Percentiles rank a stretch among this genome's conserved stretches.
Conservation (phyloP, 768 basidiomycete species). For the Collybia nuda region DNA sequence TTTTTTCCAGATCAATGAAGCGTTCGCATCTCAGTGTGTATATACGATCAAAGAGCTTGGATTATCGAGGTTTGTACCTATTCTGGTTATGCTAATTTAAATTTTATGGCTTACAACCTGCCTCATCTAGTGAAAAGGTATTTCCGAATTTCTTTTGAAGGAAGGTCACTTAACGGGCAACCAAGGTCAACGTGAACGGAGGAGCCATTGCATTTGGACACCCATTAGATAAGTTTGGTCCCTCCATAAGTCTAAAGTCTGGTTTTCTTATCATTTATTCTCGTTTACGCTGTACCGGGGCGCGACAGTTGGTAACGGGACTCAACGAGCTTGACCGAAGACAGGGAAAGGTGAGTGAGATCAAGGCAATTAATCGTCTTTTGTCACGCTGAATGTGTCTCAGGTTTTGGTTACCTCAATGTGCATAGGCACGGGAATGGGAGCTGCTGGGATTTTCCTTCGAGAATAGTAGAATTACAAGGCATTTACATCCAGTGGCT, state of each 20-base stretch:
- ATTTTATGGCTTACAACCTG: not conserved
- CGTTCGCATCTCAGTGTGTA: slow-evolving; percentile 82
- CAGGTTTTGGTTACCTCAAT: slow-evolving; percentile 85
- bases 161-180: not conserved
- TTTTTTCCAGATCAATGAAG: slow-evolving; percentile 76
- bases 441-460: slow-evolving; percentile 78
- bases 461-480: slow-evolving; percentile 52
- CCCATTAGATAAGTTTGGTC: slow-evolving; percentile 65
- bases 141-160: too few species aligned
- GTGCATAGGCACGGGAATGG: slow-evolving; percentile 93
- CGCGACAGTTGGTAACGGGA: slow-evolving; percentile 82
- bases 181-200: slow-evolving; percentile 81
- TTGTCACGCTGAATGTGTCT: not conserved
- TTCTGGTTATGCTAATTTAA: not conserved
- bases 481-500: too few species aligned
- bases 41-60: slow-evolving; percentile 69
- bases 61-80: slow-evolving; percentile 41
- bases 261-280: not conserved
- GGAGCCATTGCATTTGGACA: slow-evolving; percentile 89
- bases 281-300: slow-evolving; percentile 74
- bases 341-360: slow-evolving; percentile 56
- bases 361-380: not conserved
- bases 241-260: not conserved
- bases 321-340: slow-evolving; percentile 71
- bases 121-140: slow-evolving; percentile 35